Percentiles rank a stretch among this genome's conserved stretches.
Conservation (phyloP, 192 early-diverging fungal genomes). For the Mortierella alpina region DNA sequence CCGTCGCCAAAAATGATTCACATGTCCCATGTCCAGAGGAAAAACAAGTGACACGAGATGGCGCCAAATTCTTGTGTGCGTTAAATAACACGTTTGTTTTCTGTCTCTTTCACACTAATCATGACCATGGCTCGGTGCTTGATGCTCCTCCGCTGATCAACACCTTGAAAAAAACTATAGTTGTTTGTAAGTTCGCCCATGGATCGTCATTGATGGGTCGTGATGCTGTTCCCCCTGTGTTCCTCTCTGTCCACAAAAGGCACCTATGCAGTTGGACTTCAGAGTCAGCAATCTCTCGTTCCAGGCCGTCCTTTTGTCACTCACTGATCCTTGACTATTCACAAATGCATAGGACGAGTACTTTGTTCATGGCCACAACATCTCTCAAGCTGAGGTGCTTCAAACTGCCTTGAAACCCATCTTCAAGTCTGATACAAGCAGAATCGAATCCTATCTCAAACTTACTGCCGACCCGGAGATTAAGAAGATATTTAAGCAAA, state of each 20-base stretch:
- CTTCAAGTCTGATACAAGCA: constrained; percentile 6
- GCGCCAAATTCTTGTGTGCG: neutral
- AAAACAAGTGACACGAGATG: neutral
- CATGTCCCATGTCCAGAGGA: neutral
- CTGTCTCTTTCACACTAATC: neutral
- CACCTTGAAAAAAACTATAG: neutral
- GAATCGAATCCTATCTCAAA: constrained; percentile 16
- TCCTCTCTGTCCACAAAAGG: no score
- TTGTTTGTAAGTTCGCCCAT: constrained; percentile 32
- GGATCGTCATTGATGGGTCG: neutral
- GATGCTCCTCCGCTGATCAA: neutral
- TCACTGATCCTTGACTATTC: neutral
- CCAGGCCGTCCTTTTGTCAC: neutral
- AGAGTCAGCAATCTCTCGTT: neutral
- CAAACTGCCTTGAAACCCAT: constrained; percentile 21
- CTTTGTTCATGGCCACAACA: constrained; percentile 43
- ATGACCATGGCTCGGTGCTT: no score
- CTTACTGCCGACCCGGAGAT: constrained; percentile 23
- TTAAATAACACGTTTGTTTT: constrained; percentile 1
- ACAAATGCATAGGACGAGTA: constrained; percentile 31
- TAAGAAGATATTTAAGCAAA: constrained; percentile 47
- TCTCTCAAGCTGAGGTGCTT: constrained; percentile 33
- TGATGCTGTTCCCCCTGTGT: neutral
- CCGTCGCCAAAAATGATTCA: neutral
- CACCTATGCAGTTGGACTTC: neutral